Conservation (phyloP, 805 yeast species). For the Starmerella khaoyaiensis region DNA sequence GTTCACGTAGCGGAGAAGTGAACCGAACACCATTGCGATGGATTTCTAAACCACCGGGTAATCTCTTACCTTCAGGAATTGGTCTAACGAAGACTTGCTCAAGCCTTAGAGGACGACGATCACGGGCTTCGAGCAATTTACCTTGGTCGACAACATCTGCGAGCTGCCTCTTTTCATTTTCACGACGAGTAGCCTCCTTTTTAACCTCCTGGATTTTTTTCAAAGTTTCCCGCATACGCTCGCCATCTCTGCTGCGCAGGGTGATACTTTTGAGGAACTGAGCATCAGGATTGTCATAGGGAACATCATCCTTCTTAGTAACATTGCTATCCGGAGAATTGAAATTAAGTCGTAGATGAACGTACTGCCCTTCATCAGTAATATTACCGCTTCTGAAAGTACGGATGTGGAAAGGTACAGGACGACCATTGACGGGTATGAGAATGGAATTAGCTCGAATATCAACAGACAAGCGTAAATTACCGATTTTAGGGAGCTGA, state of each 20-base stretch:
- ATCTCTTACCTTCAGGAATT: conserved; percentile 91
- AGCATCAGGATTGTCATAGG: conserved; percentile 83
- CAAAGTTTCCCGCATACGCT: conserved; percentile 79
- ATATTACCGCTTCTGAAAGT: conserved; percentile 89
- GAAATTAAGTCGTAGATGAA: conserved; percentile 80
- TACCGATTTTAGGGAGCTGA: conserved; percentile 79
- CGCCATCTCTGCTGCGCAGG: conserved; percentile 77
- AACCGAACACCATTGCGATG: conserved; percentile 95
- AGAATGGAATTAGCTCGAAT: conserved; percentile 76
- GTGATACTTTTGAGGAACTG: conserved; percentile 80
- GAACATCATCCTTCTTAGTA: conserved; percentile 59
- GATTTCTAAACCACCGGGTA: conserved; percentile 77
- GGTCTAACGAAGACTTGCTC: conserved; percentile 89
- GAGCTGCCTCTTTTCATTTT: conserved; percentile 75
- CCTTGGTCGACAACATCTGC: conserved; percentile 94
- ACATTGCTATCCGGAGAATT: conserved; percentile 85
- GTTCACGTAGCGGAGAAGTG: conserved; percentile 75
- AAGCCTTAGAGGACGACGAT: conserved; percentile 72
- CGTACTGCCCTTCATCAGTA: conserved; percentile 91
- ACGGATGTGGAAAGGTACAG: conserved; percentile 94
- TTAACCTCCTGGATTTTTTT: conserved; percentile 84
- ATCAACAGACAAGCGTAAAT: conserved; percentile 77
- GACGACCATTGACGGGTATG: conserved; percentile 85
- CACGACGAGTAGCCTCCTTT: conserved; percentile 81
- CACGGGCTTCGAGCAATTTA: conserved; percentile 63